Base-by-base conservation (phyloP, 1,284 basidiomycete species). In the Chiua sp. region DNA sequence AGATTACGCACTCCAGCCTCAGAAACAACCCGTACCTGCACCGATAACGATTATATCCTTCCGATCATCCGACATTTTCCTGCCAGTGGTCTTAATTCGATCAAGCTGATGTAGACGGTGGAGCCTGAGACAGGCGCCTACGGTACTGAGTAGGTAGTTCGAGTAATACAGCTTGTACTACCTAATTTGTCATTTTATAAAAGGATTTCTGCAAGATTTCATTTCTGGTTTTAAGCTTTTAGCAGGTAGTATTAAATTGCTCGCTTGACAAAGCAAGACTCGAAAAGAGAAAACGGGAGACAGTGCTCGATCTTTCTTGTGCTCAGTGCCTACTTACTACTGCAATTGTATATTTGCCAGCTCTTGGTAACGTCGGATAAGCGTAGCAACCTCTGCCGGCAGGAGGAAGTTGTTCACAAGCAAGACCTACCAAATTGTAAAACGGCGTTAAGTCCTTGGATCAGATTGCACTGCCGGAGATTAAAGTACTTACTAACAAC, bases 401-500 rank as follows among this genome's bases (percentile, higher is more conserved):
- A 75, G 77, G 51, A 87, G 67, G 56, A 82, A 84, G 51, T 78
- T 76, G 57, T 82, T 80, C 12, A 79, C 75, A 11, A 80, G 70
- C 3, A 87, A 67, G 53, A 82, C 72, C 85, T 86, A 51, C 23
- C 50, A 55, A 30, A 3, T n/a, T 3, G 0, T 48, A n/a, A 47
- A 51, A 28, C 35, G 26, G 55, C 2, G 7, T 58, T 47, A 47
- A 23, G 62, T 47, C 44, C 23, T 22, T 28, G 16, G 49, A 47
- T 44, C 42, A 47, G 11, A 35, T 49, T 42, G 26, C 33, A 63
- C n/a, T 37, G 52, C 11, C n/a, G 18, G 30, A 33, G 46, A 26
- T 11, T 7, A 13, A 22, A 44, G 22, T 4, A 68, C 82, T 66
- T 63, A 88, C 88, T 64, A 90, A 63, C 6, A 91, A 69, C 79